Conservation (phyloP, 2,329 filamentous ascomycete species). For the Aspergillus vadensis region DNA sequence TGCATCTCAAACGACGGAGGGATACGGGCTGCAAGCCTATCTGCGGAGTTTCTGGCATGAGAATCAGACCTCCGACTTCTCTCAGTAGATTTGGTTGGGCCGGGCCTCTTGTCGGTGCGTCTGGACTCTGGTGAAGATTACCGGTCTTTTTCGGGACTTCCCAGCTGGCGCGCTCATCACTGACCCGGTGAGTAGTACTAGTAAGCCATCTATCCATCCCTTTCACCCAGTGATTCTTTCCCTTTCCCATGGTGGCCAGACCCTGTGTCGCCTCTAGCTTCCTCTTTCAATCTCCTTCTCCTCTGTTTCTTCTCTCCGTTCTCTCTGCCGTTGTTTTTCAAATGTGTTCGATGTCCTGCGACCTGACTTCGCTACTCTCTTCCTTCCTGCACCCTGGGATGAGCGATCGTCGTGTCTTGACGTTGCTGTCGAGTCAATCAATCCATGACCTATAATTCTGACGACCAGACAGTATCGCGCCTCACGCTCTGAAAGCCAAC, state of each 20-base stretch:
- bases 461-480: conserved; percentile 12
- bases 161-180: background rate
- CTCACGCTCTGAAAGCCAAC: conserved; percentile 6
- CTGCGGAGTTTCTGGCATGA: background rate
- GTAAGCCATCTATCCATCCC: conserved; percentile 3
- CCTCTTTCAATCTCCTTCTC: background rate
- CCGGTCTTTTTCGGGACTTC: background rate
- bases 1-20: conserved; percentile 8
- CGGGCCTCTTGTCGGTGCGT: conserved; percentile 2
- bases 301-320: background rate
- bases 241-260: conserved; percentile 6
- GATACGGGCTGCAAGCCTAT: background rate
- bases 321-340: background rate
- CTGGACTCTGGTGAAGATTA: conserved; percentile 3
- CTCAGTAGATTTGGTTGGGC: conserved; percentile 6
- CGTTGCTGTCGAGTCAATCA: background rate
- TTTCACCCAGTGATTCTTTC: background rate
- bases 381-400: conserved; percentile 6
- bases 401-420: conserved; percentile 2
- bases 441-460: conserved; percentile 4
- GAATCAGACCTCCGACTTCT: background rate
- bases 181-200: conserved; percentile 3
- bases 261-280: conserved; percentile 1
- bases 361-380: conserved; percentile 7
- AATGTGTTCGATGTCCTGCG: conserved; percentile 1